Evolutionary conservation across 805 yeast genomes (phyloP).

Genomic region (Wickerhamomyces ciferrii): DNA sequence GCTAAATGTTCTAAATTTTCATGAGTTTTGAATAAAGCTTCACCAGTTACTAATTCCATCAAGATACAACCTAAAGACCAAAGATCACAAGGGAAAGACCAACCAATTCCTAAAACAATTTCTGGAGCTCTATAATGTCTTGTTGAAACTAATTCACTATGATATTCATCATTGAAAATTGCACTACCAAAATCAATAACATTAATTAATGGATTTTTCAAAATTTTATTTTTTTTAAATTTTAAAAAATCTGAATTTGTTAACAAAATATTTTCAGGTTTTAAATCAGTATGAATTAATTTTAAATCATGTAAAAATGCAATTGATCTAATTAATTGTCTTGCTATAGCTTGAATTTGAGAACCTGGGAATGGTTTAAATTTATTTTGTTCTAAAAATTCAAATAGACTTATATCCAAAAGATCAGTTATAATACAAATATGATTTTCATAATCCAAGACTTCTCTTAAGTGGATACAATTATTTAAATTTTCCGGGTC

Average conservation of each 20-base stretch:
- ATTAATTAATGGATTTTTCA: slow-evolving; percentile 77
- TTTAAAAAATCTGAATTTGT: slow-evolving; percentile 18
- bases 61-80: slow-evolving; percentile 96
- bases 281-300: slow-evolving; percentile 90
- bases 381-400: slow-evolving; percentile 78
- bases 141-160: slow-evolving; percentile 86
- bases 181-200: slow-evolving; percentile 98
- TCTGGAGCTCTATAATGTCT: slow-evolving; percentile 98
- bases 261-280: slow-evolving; percentile 85
- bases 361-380: slow-evolving; percentile 91
- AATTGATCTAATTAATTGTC: slow-evolving; percentile 80
- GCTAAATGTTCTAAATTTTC: slow-evolving; percentile 93
- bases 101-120: slow-evolving; percentile 87
- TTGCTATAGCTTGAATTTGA: slow-evolving; percentile 84
- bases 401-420: slow-evolving; percentile 79
- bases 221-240: slow-evolving; percentile 32
- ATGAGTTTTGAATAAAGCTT: slow-evolving; percentile 90
- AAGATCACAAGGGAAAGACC: slow-evolving; percentile 95
- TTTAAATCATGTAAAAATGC: slow-evolving; percentile 87
- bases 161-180: slow-evolving; percentile 89
- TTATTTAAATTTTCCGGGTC: slow-evolving; percentile 65
- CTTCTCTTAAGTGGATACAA: slow-evolving; percentile 84
- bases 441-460: slow-evolving; percentile 90
- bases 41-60: slow-evolving; percentile 89
- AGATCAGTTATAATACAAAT: slow-evolving; percentile 91